Base-by-base conservation (phyloP, 1,139 yeast species). In the Sugiyamaella grinbergsii region DNA sequence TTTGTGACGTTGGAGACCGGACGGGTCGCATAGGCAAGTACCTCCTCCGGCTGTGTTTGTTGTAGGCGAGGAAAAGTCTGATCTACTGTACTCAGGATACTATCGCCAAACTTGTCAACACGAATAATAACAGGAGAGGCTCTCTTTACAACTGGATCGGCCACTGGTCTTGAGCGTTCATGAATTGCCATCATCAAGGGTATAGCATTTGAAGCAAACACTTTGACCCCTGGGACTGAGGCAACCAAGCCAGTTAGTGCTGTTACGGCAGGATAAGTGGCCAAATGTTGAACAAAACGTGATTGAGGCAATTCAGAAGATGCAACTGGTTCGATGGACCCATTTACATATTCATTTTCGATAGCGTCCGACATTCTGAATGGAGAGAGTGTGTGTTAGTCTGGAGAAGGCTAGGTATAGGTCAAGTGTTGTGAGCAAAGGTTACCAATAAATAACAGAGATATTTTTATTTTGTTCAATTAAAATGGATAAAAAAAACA, bases 241-340 rank as follows among this genome's bases (percentile, higher is more conserved):
- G 83, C 78, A 33, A 80, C 65, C 59, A 81, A 70, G 5, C 85
- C 83, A 50, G 79, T 79, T 49, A 81, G 61, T 4, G 86, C 85
- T 18, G 81, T 79, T 42, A 81, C 66, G 2, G 83, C 83, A 1
- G 85, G 85, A 56, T 72, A 72, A 45, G 77, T 73, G 47, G 81
- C 73, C 55, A 80, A 62, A 51, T 71, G 74, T 51, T 68, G 68
- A 42, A 73, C 66, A 55, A 70, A 67, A 53, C 54, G 55, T 19
- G 72, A 68, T 53, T 62, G 66, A 31, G 62, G 34, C 20, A 45
- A 32, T 15, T 45, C 43, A n/a, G 13, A 28, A 29, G 8, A 11
- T 32, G 22, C 22, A 18, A 23, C 15, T 19, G 10, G 18, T 3
- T 34, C 41, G 10, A 36, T 11, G 11, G 47, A 33, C 22, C 47